These are phyloP conservation scores for Colletotrichum acutatum DNA, from an alignment of 2,329 filamentous ascomycete genomes.

Conservation along the genomic window DNA sequence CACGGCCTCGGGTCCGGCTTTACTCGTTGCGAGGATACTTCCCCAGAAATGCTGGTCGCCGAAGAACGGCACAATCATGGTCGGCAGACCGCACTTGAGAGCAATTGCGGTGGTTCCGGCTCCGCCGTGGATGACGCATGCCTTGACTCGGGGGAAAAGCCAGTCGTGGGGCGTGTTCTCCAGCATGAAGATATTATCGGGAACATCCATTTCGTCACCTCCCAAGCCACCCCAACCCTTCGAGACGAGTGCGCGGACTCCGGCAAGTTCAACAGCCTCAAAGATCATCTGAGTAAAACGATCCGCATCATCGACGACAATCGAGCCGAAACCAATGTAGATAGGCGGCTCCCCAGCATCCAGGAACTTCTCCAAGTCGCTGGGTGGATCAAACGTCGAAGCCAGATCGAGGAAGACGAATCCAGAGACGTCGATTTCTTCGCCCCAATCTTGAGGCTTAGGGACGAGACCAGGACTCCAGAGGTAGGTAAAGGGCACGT, in stretches of 20 bases:
- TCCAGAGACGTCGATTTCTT: slow-evolving; percentile 78
- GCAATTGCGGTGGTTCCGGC: slow-evolving; percentile 82
- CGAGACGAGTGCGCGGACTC: slow-evolving; percentile 77
- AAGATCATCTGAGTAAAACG: slow-evolving; percentile 78
- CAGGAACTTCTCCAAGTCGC: slow-evolving; percentile 66
- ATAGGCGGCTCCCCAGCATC: slow-evolving; percentile 68
- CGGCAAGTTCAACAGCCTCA: slow-evolving; percentile 71
- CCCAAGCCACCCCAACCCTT: slow-evolving; percentile 83
- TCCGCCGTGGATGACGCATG: slow-evolving; percentile 80
- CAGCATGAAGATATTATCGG: slow-evolving; percentile 76
- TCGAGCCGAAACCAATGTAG: slow-evolving; percentile 82
- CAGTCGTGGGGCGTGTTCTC: slow-evolving; percentile 82
- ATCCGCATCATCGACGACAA: slow-evolving; percentile 79
- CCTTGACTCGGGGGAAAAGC: slow-evolving; percentile 75
- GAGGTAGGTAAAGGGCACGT: slow-evolving; percentile 81
- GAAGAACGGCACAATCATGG: slow-evolving; percentile 83
- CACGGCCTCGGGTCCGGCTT: slow-evolving; percentile 73
- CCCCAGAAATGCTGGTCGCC: slow-evolving; percentile 86
- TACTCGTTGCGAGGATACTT: slow-evolving; percentile 70
- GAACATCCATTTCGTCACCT: slow-evolving; percentile 57
- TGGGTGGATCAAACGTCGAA: slow-evolving; percentile 67
- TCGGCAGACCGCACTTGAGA: slow-evolving; percentile 76
- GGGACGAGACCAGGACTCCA: slow-evolving; percentile 75
- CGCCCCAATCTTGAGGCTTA: slow-evolving; percentile 76
- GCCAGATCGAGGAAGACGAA: slow-evolving; percentile 82